A percentile compares a stretch with the other conserved stretches of the same genome.
phyloP scores from a whole-genome alignment of 169 alveolate genomes.

The Fabrea salina region DNA sequence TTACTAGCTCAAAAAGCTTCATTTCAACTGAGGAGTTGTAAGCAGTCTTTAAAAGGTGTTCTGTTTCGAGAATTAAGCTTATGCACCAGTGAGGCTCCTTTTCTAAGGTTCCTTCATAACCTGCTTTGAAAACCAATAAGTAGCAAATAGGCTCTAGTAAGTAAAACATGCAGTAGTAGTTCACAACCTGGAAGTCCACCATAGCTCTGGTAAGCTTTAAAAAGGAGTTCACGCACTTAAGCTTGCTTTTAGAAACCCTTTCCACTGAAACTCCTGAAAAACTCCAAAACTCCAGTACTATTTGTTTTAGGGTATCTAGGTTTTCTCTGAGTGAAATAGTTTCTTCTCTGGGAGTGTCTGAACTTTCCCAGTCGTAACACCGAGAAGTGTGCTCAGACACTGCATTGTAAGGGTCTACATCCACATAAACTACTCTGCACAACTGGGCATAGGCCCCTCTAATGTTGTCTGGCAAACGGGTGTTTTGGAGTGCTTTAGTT shows the following conservation, averaged over 20 bases:
- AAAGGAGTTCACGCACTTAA: neutral
- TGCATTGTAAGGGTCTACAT: constrained; percentile 5
- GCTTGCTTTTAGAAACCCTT: neutral
- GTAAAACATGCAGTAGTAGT: neutral
- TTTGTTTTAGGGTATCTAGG: no score
- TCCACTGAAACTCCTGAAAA: neutral
- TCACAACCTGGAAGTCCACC: neutral
- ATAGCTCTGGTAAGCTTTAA: constrained; percentile 1
- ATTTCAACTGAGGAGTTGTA: neutral
- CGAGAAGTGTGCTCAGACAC: neutral
- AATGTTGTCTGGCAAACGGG: neutral
- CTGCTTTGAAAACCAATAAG: neutral
- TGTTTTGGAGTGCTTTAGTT: neutral
- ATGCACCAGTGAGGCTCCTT: no score
- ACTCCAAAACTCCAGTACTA: constrained; percentile 20
- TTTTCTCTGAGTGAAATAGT: no score
- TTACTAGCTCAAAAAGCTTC: neutral
- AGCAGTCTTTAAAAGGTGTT: no score
- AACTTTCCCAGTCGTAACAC: constrained; percentile 7
- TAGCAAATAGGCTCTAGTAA: constrained; percentile 10
- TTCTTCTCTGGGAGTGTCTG: neutral
- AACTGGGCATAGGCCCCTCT: neutral
- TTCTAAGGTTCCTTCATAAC: no score
- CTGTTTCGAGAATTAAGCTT: no score
- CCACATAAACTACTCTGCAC: neutral